Evolutionary conservation across 169 alveolate species (phyloP), one percentile per base, ranked within the genome.

Genomic region (Plasmodium chabaudi): DNA sequence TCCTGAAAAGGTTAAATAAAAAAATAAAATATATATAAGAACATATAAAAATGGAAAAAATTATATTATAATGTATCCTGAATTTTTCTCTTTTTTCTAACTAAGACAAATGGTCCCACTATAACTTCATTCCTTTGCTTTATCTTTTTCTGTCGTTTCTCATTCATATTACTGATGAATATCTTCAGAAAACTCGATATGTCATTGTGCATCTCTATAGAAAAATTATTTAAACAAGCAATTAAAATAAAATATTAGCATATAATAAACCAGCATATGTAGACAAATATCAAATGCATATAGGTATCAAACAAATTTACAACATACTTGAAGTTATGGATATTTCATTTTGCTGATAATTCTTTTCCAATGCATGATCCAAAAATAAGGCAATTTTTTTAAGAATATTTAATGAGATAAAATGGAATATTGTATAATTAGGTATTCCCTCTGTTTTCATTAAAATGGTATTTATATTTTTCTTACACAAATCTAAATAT

Each of bases 31-130:
- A 61, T n/a, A 17, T 21, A 56, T 56, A n/a, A 56, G 25, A 17
- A 56, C 25, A 56, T 56, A 56, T 56, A 1, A 56, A 7, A 56
- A 17, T 17, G 25, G 7, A 56, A 0, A 21, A n/a, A 56, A 56
- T 6, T 7, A 56, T 7, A 56, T 27, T 61, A 9, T 23, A 15
- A 57, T 39, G 47, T 69, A 6, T 47, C 19, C 21, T 46, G 15
- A n/a, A 10, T 25, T 46, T 68, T 13, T 68, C 15, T 68, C 13
- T 7, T n/a, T 49, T 49, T 44, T 44, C 64, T 70, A 7, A 75
- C 90, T 71, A 82, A 47, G 17, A 82, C 90, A 44, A 82, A 82
- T 1, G 90, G 90, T 9, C 90, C 90, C 34, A 82, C 86, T 1
- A 82, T 23, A 15, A 82, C 70, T 34, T 82, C 90, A 25, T 49